Conservation (phyloP, 2,329 filamentous ascomycete species). For the Neurospora sp. region DNA sequence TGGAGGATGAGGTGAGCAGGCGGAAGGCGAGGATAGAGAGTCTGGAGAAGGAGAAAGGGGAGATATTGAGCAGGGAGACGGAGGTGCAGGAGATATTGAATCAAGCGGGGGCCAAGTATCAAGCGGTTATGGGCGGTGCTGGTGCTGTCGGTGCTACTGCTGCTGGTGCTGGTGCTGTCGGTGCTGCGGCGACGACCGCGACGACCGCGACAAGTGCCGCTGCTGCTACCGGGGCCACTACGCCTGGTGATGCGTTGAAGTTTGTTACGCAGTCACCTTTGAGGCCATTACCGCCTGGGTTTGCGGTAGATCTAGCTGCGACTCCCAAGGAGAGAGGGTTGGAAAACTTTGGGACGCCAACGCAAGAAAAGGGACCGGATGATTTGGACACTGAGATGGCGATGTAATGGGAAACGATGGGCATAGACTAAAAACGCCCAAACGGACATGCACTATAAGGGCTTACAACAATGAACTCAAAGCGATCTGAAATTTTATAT, state of each 20-base stretch:
- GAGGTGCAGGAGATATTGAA: constrained; percentile 75
- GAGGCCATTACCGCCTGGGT: constrained; percentile 17
- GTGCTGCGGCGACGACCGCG: neutral
- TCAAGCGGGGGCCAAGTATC: constrained; percentile 61
- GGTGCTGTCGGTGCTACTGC: constrained; percentile 2
- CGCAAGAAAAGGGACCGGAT: constrained; percentile 19
- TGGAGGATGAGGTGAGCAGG: constrained; percentile 52
- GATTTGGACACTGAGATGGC: constrained; percentile 17
- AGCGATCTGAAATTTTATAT: neutral
- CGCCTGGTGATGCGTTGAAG: constrained; percentile 9
- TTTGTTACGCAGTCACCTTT: constrained; percentile 22
- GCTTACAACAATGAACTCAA: neutral
- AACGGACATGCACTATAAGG: neutral
- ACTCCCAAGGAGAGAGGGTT: constrained; percentile 28
- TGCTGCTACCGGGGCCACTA: neutral
- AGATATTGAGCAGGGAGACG: constrained; percentile 58
- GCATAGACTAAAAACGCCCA: neutral
- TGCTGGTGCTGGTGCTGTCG: constrained; percentile 3
- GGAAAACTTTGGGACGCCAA: constrained; percentile 37
- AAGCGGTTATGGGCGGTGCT: constrained; percentile 29
- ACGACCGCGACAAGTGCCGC: neutral
- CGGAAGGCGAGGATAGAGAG: constrained; percentile 56
- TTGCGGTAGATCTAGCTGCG: constrained; percentile 17
- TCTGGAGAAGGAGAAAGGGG: constrained; percentile 56
- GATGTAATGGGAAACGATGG: neutral